Percentiles rank a stretch among this genome's conserved stretches.
These are phyloP conservation scores for Pueraria montana DNA, from an alignment of 306 rosid species.

Conservation along the genomic window DNA sequence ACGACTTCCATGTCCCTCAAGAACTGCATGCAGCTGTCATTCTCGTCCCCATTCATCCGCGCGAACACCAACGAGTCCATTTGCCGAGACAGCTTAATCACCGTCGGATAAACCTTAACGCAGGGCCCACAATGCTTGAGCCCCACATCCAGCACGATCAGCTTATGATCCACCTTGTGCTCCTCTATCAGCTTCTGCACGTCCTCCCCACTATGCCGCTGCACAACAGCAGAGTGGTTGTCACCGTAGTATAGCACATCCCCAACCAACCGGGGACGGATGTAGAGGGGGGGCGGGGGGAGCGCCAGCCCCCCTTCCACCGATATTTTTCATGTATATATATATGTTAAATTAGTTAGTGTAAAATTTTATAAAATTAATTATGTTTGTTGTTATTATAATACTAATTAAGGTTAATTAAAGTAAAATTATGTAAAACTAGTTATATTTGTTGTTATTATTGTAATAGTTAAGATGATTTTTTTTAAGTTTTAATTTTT, in stretches of 20 bases:
- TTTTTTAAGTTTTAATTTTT: too few species aligned
- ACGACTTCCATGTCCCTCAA: constrained; percentile 85
- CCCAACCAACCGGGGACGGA: constrained; percentile 76
- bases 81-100: constrained; percentile 74
- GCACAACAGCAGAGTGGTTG: constrained; percentile 81
- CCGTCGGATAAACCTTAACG: constrained; percentile 99
- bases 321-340: too few species aligned
- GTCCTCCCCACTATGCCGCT: constrained; percentile 73
- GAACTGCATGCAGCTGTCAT: constrained; percentile 85
- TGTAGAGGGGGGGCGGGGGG: too few species aligned
- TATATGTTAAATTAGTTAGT: too few species aligned
- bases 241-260: constrained; percentile 94
- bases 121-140: constrained; percentile 97
- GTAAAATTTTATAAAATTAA: too few species aligned
- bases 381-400: too few species aligned
- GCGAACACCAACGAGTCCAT: constrained; percentile 91
- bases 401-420: too few species aligned
- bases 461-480: too few species aligned
- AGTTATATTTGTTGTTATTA: too few species aligned
- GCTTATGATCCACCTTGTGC: constrained; percentile 69
- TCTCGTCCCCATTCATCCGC: constrained; percentile 95
- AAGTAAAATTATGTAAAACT: too few species aligned
- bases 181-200: constrained; percentile 80
- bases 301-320: too few species aligned
- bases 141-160: constrained; percentile 92